phyloP scores from a whole-genome alignment of 176 grass and related monocot species.

The Leersia perrieri region DNA sequence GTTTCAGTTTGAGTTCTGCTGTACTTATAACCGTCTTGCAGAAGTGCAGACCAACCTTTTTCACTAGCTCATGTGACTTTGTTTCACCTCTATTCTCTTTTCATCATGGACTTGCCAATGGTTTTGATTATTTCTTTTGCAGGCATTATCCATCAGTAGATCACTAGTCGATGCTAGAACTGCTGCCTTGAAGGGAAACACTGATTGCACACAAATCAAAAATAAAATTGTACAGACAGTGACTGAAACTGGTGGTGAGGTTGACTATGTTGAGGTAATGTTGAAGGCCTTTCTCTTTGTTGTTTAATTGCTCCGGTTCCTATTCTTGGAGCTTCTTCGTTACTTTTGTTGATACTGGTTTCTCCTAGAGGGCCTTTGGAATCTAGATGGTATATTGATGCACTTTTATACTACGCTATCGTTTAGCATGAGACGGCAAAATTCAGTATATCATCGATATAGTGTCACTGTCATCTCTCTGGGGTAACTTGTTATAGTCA shows the following conservation, averaged over 20 bases:
- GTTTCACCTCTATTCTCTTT: background rate
- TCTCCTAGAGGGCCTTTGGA: background rate
- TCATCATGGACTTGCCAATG: background rate
- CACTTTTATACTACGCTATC: background rate
- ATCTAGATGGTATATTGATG: background rate
- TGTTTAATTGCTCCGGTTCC: background rate
- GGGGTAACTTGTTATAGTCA: background rate
- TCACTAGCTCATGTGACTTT: background rate
- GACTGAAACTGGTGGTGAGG: slow-evolving; percentile 54
- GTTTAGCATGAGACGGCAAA: background rate
- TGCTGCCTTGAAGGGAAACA: slow-evolving; percentile 38
- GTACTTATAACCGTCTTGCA: background rate
- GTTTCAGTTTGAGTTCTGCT: background rate
- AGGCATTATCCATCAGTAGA: slow-evolving; percentile 76
- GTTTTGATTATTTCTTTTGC: slow-evolving; percentile 11
- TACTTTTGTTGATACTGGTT: background rate
- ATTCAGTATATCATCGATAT: background rate
- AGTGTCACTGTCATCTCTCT: background rate
- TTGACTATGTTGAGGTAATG: slow-evolving; percentile 92
- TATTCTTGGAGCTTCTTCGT: background rate
- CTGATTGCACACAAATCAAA: slow-evolving; percentile 56
- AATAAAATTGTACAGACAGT: slow-evolving; percentile 50
- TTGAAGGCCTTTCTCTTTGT: background rate
- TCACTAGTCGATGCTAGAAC: slow-evolving; percentile 74
- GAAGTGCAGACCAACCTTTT: background rate